These are phyloP conservation scores for Gossypium davidsonii DNA, from an alignment of 441 rosid genomes.

Conservation along the genomic window DNA sequence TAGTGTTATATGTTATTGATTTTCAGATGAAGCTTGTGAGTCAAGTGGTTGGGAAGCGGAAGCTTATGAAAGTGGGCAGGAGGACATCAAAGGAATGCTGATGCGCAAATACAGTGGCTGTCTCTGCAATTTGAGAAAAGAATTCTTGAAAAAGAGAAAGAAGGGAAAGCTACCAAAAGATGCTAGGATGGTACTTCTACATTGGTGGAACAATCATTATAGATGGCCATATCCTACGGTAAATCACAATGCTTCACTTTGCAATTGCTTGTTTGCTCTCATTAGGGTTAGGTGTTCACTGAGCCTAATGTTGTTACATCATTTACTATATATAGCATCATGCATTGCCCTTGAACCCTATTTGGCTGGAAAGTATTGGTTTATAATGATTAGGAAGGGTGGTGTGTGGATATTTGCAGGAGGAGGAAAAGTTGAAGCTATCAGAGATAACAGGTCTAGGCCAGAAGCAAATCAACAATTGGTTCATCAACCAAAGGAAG, in stretches of 20 bases:
- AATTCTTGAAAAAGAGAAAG: constrained; percentile 53
- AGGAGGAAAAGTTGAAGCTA: constrained; percentile 47
- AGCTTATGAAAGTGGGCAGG: constrained; percentile 21
- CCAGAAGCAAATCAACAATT: constrained; percentile 58
- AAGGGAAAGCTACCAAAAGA: constrained; percentile 62
- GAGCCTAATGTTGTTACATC: background rate
- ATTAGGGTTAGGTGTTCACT: background rate
- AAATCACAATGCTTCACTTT: background rate
- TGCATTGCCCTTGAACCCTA: background rate
- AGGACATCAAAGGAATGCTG: constrained; percentile 41
- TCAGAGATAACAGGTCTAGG: constrained; percentile 42
- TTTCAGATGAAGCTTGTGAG: constrained; percentile 38
- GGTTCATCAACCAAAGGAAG: constrained; percentile 69
- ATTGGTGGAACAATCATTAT: constrained; percentile 58
- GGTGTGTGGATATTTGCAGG: constrained; percentile 27
- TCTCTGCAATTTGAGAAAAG: constrained; percentile 46
- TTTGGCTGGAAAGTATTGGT: background rate
- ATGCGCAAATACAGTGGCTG: constrained; percentile 49
- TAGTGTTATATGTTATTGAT: background rate
- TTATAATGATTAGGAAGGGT: background rate
- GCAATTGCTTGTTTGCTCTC: background rate
- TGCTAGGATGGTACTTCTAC: constrained; percentile 36
- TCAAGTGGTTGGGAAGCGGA: constrained; percentile 39
- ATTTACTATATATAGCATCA: background rate
- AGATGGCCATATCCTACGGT: constrained; percentile 78